These are phyloP conservation scores for Boletus sensibilis DNA, from an alignment of 768 basidiomycete genomes.

Conservation along the genomic window DNA sequence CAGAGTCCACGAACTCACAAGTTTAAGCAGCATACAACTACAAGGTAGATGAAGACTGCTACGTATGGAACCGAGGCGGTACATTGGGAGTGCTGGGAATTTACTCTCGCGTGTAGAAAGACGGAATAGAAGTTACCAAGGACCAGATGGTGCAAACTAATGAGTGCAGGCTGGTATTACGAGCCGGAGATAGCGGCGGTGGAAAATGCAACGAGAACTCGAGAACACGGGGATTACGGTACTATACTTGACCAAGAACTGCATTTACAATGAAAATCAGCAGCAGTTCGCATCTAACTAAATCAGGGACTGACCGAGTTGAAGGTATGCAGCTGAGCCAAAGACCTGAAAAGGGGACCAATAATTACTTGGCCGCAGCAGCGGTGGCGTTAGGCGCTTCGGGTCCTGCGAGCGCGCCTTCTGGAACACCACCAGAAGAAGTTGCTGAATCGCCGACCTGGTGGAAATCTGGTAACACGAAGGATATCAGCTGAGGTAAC, in stretches of 20 bases:
- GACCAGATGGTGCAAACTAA: slow-evolving; percentile 6
- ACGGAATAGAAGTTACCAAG: slow-evolving; percentile 10
- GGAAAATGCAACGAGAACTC: slow-evolving; percentile 6
- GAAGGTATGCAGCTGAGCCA: slow-evolving; percentile 7
- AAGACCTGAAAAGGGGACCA: slow-evolving; percentile 1
- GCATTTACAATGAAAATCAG: background rate
- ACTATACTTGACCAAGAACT: slow-evolving; percentile 18
- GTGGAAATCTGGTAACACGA: slow-evolving; percentile 64
- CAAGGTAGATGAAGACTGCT: slow-evolving; percentile 6
- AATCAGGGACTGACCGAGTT: slow-evolving; percentile 12
- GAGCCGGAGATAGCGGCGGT: background rate
- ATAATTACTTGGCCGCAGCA: slow-evolving; percentile 14
- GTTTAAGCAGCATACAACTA: slow-evolving; percentile 17
- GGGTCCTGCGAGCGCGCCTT: slow-evolving; percentile 70
- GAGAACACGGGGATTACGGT: slow-evolving; percentile 10
- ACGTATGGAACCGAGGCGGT: slow-evolving; percentile 9
- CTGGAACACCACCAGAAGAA: slow-evolving; percentile 39
- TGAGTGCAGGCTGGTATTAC: slow-evolving; percentile 15
- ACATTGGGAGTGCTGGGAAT: slow-evolving; percentile 13
- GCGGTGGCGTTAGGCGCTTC: slow-evolving; percentile 34
- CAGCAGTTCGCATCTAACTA: background rate
- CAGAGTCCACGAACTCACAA: slow-evolving; percentile 12
- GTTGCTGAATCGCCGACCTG: slow-evolving; percentile 61
- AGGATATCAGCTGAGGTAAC: background rate
- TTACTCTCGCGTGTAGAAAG: slow-evolving; percentile 8